Evolutionary conservation across 345 rosid species (phyloP).

Genomic region (Rhodomyrtus tomentosa): DNA sequence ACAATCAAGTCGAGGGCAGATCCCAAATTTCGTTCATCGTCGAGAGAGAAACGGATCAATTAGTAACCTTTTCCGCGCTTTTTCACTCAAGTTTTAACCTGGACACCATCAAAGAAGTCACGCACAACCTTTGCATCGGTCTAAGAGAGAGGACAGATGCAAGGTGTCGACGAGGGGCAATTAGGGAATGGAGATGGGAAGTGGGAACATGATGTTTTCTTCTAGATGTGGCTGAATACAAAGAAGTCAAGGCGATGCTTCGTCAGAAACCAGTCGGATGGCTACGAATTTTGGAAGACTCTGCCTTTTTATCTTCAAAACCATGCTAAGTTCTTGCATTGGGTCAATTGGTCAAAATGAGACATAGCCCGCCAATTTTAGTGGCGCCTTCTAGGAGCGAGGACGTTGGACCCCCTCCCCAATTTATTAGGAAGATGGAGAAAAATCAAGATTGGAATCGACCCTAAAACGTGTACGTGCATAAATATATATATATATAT

Average conservation of each 20-base stretch:
- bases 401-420: background rate
- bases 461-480: too few relatives aligned
- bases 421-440: background rate
- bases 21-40: accelerated
- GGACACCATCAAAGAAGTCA: background rate
- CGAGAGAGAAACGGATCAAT: background rate
- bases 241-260: background rate
- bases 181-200: background rate
- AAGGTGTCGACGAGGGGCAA: background rate
- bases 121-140: background rate
- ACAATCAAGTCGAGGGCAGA: background rate
- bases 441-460: background rate
- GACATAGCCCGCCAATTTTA: background rate
- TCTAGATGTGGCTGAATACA: background rate
- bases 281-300: background rate
- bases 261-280: background rate
- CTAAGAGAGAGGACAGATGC: background rate
- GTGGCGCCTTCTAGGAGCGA: too few relatives aligned
- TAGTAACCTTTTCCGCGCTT: background rate
- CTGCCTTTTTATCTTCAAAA: background rate
- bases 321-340: background rate
- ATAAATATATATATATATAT: too few relatives aligned
- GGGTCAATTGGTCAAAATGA: background rate
- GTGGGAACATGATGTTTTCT: too few relatives aligned
- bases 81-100: background rate